Evolutionary conservation across 2,329 filamentous ascomycete species (phyloP), one percentile per base, ranked within the genome.

Genomic region (Lachnellula subtilissima): DNA sequence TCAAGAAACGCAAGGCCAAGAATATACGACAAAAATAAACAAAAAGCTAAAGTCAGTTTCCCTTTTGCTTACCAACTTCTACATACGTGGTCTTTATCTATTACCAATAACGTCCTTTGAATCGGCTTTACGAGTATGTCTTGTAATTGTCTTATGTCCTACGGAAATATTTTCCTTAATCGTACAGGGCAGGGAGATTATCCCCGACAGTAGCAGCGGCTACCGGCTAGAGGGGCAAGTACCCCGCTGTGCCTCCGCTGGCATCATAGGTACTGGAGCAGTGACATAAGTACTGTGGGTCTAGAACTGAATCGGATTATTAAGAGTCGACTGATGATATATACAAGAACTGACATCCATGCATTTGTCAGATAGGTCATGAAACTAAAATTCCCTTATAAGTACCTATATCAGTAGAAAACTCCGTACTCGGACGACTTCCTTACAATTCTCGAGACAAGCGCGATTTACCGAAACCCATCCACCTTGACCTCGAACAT

Each of bases 1-100:
- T 93, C 73, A 93, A 92, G 74, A 92, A 91, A 74, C 77, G 89
- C 53, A 93, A 91, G 67, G 77, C 83, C 14, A 87, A 85, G 75
- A 81, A 78, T 50, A 76, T 85, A 37, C 79, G 84, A 19, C 80
- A 85, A 63, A 85, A 81, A 68, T 85, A 53, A 67, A 19, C n/a
- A 36, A 14, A 25, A 28, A 14, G 4, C 6, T 32, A 25, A n/a
- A 35, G 9, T 50, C 5, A 17, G 35, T 22, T 36, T 12, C n/a
- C 15, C 15, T 28, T 17, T 36, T 36, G n/a, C 28, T 49, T n/a
- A 49, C 23, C 19, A 36, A 14, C 28, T n/a, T 17, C 28, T 25
- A 32, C 19, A 19, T 49, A 36, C n/a, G n/a, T 15, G 45, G 12
- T 22, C 7, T 47, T 23, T 7, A 45, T 45, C 28, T 25, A 25